Base-by-base conservation (phyloP, 768 basidiomycete species). In the Mycena haematopus region DNA sequence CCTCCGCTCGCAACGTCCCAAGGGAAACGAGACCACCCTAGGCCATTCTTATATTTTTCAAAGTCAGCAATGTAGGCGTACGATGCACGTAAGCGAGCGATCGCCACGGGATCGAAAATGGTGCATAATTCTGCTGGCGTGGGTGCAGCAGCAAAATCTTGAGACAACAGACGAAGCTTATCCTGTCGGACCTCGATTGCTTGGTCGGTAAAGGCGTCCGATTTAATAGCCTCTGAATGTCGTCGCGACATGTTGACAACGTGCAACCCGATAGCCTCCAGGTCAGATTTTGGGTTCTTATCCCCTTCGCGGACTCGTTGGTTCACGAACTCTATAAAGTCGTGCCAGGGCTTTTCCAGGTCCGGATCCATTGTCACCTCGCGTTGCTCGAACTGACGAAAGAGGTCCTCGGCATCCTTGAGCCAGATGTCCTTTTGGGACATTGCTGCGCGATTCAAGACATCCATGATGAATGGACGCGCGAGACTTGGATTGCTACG, bases 141-240 rank as follows among this genome's bases (percentile, higher is more conserved):
- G 0, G 82, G 83, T 7, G 53, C 64, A 11, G 73, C 66, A 10
- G 69, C 60, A 62, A 85, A 86, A n/a, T 71, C 65, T 51, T 70
- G 70, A 1, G 86, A 84, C 29, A 83, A 66, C 5, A 61, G 50
- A 19, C 85, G 79, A 6, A 85, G 69, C 13, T 72, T 67, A 61
- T 87, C 83, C 63, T 86, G 85, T 8, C 85, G 77, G 11, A 52
- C 51, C 65, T 82, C 78, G 52, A 86, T 86, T 1, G 72, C 68
- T 7, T 72, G 69, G 0, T 63, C 62, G 2, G 80, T 79, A 66
- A 85, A 84, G 5, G 35, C n/a, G 19, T 42, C 19, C 19, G 17
- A 14, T 6, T 53, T 66, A 2, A 68, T 56, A 3, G 64, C 61
- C 10, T 56, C 40, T 10, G 62, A 44, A 54, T 79, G 73, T 21